Evolutionary conservation across 345 rosid genomes (phyloP), one percentile per base, ranked within the genome.

Genomic region (Zanthoxylum bungeanum): DNA sequence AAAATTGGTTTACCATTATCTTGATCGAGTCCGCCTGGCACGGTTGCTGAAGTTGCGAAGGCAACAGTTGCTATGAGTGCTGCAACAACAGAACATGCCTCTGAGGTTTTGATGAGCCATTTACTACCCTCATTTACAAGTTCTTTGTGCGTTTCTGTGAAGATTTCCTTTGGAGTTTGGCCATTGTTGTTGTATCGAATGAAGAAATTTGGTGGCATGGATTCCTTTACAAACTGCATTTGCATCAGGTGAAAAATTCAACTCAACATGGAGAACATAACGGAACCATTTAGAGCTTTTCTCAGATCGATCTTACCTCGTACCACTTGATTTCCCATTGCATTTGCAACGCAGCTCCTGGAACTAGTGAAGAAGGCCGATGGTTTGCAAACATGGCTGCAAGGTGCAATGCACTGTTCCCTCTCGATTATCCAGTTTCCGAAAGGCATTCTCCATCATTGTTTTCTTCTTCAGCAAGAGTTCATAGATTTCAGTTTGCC

Each of bases 311-410:
- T n/a, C 22, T n/a, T 76, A 71, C 72, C 76, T 72, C 1, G 57
- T 66, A 74, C 74, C 74, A 77, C 64, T 76, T 80, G 42, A 73
- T 34, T 66, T 80, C 77, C 77, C 83, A 76, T 28, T 73, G 77
- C 80, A 76, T 67, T 34, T 75, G 76, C 51, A 79, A 25, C 9
- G 74, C 76, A 47, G 64, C 64, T 5, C 79, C 79, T 4, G 65
- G 77, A 37, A 75, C 63, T 2, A 49, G 64, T 73, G 70, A 60
- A n/a, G n/a, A n/a, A 28, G 79, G 76, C 12, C 49, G 25, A 42
- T 37, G 7, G 6, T 57, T 60, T 17, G 75, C 64, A 8, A 16
- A 37, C 19, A 11, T 63, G 7, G 75, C 82, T 0, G 79, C 75
- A 51, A 79, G 72, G 28, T 75, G 79, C 37, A 72, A 58, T 24